Base-by-base conservation (phyloP, 1,284 basidiomycete genomes). In the Sanghuangporus baumii region DNA sequence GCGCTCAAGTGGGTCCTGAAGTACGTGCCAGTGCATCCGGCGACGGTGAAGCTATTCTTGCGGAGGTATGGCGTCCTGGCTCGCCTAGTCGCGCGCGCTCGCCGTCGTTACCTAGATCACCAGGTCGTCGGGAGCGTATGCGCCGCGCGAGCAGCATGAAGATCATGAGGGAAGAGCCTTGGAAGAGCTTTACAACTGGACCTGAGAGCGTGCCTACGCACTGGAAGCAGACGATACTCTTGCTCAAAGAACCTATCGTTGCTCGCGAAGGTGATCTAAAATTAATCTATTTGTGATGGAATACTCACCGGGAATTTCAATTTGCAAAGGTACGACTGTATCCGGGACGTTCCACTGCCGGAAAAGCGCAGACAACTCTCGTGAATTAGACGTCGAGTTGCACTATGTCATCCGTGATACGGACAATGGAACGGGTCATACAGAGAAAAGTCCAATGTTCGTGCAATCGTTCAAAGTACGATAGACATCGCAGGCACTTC, bases 221-320 rank as follows among this genome's bases (percentile, higher is more conserved):
- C 74, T 99, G 96, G 96, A 96, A 96, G 74, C 96, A 99, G 73
- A 96, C 96, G 0, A 71, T 95, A 11, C 97, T 99, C 74, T 76
- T 98, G 66, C 79, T 99, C 66, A 82, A 85, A 61, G 85, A 94
- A 58, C 91, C 94, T 0, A 84, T 98, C 64, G 71, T 74, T 26
- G 87, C 91, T 0, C 77, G 82, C 7, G 84, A 90, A 73, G 94
- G 94, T 88, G 63, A 59, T 82, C 72, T 47, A 16, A 57, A 5
- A 36, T 20, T 34, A 62, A 60, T 48, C 61, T 12, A 54, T 54
- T 57, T 63, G 36, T 57, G 54, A 55, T 23, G 9, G 20, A 16
- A 50, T 50, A 9, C 20, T 26, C 41, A 3, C 31, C 52, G 12
- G 16, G 46, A 40, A 9, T 52, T 36, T 23, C 26, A 57, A 62